Conservation (phyloP, 2,329 filamentous ascomycete genomes). For the Verruconis gallopava region DNA sequence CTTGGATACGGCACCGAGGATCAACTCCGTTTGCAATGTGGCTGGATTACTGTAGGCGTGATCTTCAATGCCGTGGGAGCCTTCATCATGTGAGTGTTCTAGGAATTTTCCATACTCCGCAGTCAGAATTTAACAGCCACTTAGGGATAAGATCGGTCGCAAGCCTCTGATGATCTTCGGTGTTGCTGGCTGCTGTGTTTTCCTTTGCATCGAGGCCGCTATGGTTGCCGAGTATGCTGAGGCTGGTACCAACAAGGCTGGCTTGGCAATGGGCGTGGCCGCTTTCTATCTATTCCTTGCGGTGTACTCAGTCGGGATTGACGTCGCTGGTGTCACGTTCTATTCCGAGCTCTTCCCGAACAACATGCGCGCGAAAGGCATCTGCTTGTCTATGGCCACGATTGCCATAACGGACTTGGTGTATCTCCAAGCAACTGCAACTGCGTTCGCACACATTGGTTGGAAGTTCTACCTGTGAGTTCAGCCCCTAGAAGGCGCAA, state of each 20-base stretch:
- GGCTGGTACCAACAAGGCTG: conserved; percentile 17
- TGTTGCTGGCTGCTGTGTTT: conserved; percentile 15
- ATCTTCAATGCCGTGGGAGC: conserved; percentile 14
- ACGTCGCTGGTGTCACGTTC: conserved; percentile 16
- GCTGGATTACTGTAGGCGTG: conserved; percentile 18
- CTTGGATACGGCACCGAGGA: conserved; percentile 16
- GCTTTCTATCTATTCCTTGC: conserved; percentile 18
- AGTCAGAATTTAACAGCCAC: neutral
- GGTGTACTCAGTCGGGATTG: conserved; percentile 17
- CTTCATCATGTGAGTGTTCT: conserved; percentile 2
- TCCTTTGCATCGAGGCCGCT: conserved; percentile 17
- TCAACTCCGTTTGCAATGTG: conserved; percentile 16
- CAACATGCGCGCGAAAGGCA: conserved; percentile 18
- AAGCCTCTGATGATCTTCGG: conserved; percentile 15
- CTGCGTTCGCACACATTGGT: conserved; percentile 21
- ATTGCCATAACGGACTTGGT: conserved; percentile 26
- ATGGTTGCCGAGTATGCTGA: conserved; percentile 17
- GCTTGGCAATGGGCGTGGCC: conserved; percentile 15
- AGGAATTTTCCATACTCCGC: too few relatives aligned
- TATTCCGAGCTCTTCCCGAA: conserved; percentile 16
- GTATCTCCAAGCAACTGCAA: conserved; percentile 19
- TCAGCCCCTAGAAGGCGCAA: neutral
- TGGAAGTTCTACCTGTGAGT: conserved; percentile 21
- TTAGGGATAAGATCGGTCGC: conserved; percentile 6
- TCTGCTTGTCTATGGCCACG: conserved; percentile 16